Evolutionary conservation across 345 rosid species (phyloP), one percentile per base, ranked within the genome.

Genomic region (Syzygium aqueum): DNA sequence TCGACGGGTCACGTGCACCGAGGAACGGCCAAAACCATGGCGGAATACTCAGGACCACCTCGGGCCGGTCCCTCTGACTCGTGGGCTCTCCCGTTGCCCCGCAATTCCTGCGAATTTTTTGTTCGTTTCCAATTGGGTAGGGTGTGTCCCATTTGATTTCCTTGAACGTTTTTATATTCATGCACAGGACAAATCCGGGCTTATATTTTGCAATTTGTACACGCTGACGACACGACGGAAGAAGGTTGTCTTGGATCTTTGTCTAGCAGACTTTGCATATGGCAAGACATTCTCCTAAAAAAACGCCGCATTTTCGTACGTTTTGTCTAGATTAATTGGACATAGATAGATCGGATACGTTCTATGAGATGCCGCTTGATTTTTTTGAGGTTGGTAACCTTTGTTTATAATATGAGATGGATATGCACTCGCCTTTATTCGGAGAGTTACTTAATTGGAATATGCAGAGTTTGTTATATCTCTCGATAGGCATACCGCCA

Each of bases 401-500:
- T 28, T 30, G 16, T 16, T 7, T 15, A 65, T 17, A 13, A 28
- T 3, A 30, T 30, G 43, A 3, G 77, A 30, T 65, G 59, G 27
- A 21, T 7, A 22, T 6, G 2, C 30, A 30, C 73, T 28, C 30
- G 30, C 77, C 40, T 30, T 30, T 30, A 30, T 15, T 67, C 17
- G 11, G 8, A 67, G 16, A 16, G 2, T 67, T 16, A 7, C 21
- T 63, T 13, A 14, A 14, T 61, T 13, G 73, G 17, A n/a, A 3
- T 6, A 61, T n/a, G 37, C 28, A 12, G 6, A n/a, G 4, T 13
- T n/a, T 28, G 2, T 61, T 12, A 61, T 27, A 61, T n/a, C 19
- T 61, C 73, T 61, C 22, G 17, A 16, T 0, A 1, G 9, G 15
- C 17, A 13, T 0, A 7, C 17, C 3, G 16, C 0, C 0, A n/a